These are phyloP conservation scores for Blastomyces silverae DNA, from an alignment of 2,329 filamentous ascomycete genomes.

Conservation along the genomic window DNA sequence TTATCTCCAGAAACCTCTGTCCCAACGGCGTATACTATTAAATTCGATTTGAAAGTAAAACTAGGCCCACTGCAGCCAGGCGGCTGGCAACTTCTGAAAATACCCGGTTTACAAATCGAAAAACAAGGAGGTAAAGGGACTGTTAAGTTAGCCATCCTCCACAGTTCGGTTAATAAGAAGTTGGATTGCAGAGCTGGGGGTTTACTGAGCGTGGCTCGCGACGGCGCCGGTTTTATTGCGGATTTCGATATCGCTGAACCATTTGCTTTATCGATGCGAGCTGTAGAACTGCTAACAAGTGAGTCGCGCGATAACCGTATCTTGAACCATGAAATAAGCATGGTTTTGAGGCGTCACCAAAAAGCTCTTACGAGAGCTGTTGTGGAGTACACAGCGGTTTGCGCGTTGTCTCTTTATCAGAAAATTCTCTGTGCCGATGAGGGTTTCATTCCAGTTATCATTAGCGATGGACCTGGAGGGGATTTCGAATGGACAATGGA, in stretches of 20 bases:
- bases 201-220: not conserved
- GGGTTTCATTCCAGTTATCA: slow-evolving; percentile 5
- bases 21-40: not conserved
- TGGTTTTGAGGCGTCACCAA: not conserved
- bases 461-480: slow-evolving; percentile 9
- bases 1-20: not conserved
- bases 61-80: not conserved
- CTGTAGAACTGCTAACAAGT: slow-evolving; percentile 3
- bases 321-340: slow-evolving; percentile 6
- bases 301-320: slow-evolving; percentile 7
- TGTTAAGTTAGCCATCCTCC: not conserved
- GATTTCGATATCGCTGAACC: slow-evolving; percentile 7
- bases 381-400: slow-evolving; percentile 11
- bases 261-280: slow-evolving; percentile 3
- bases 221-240: not conserved
- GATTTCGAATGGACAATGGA: slow-evolving; percentile 9
- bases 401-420: not conserved
- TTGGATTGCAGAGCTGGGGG: not conserved
- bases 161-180: not conserved
- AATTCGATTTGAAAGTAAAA: slow-evolving; percentile 5
- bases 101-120: slow-evolving; percentile 10
- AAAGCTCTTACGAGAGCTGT: not conserved
- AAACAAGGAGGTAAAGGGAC: slow-evolving; percentile 1
- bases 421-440: slow-evolving; percentile 1
- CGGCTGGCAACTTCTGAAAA: slow-evolving; percentile 8